These are phyloP conservation scores for Plasmodium gaboni DNA, from an alignment of 169 alveolate genomes.

Conservation along the genomic window DNA sequence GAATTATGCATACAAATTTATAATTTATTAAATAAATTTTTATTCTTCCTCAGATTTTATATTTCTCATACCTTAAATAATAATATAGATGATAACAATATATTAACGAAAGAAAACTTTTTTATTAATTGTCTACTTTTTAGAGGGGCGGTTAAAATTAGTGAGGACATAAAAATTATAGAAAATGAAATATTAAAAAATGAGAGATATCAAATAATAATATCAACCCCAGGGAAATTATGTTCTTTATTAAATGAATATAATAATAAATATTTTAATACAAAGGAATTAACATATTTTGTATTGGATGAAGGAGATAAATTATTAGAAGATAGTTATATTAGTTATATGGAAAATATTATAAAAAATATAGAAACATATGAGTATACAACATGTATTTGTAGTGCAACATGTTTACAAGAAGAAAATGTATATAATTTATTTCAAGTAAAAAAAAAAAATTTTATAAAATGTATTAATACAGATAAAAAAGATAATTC, in stretches of 20 bases:
- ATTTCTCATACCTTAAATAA: constrained; percentile 11
- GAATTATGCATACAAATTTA: constrained; percentile 93
- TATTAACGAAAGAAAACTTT: constrained; percentile 36
- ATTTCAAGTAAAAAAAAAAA: constrained; percentile 25
- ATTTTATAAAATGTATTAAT: constrained; percentile 31
- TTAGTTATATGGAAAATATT: constrained; percentile 35
- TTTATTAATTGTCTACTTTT: constrained; percentile 31
- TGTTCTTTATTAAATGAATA: constrained; percentile 22
- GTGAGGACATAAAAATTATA: constrained; percentile 45
- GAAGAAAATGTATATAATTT: constrained; percentile 56
- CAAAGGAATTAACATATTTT: constrained; percentile 36
- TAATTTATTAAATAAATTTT: constrained; percentile 45
- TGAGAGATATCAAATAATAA: constrained; percentile 40
- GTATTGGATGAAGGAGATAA: constrained; percentile 70
- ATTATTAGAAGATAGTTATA: constrained; percentile 56
- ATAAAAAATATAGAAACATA: constrained; percentile 17
- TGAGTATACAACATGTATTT: constrained; percentile 56
- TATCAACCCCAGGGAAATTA: constrained; percentile 65
- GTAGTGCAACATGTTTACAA: constrained; percentile 63
- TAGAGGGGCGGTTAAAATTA: constrained; percentile 67
- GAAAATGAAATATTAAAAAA: constrained; percentile 63
- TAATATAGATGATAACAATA: background rate
- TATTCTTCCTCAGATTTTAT: constrained; percentile 64
- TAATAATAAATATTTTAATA: constrained; percentile 21
- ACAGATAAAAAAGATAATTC: background rate